Percentiles rank a stretch among this genome's conserved stretches.
phyloP scores from a whole-genome alignment of 2,329 filamentous ascomycete species.

The Pleoardoris graminearum region DNA sequence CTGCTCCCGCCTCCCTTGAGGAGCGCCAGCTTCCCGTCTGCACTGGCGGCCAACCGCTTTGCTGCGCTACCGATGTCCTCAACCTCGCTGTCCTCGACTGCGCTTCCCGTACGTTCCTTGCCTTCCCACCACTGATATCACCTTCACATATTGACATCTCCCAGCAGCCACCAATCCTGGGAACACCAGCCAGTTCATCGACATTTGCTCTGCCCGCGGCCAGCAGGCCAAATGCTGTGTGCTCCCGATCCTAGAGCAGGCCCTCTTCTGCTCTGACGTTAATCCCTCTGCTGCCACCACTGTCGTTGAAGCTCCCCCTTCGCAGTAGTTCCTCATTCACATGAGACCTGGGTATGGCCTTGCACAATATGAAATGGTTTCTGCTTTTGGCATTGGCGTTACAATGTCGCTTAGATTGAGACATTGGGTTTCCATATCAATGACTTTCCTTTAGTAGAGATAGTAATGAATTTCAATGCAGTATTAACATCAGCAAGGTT shows the following conservation, averaged over 20 bases:
- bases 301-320: neutral
- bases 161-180: slow-evolving; percentile 44
- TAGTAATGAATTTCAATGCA: neutral
- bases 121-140: neutral
- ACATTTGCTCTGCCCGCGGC: slow-evolving; percentile 53
- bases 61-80: slow-evolving; percentile 66
- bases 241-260: slow-evolving; percentile 54
- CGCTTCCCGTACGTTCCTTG: slow-evolving; percentile 52
- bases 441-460: neutral
- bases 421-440: neutral
- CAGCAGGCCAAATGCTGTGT: slow-evolving; percentile 63
- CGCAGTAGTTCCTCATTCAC: neutral
- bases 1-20: slow-evolving; percentile 34
- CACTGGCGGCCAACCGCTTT: slow-evolving; percentile 50
- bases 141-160: slow-evolving; percentile 17
- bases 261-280: slow-evolving; percentile 44
- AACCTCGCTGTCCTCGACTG: slow-evolving; percentile 63
- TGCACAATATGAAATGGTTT: slow-evolving; percentile 6
- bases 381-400: slow-evolving; percentile 3
- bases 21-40: slow-evolving; percentile 43
- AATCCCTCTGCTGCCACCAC: slow-evolving; percentile 28
- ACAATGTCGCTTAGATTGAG: too few relatives aligned
- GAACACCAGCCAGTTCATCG: slow-evolving; percentile 50
- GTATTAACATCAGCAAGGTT: neutral
- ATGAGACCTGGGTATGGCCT: neutral